A percentile compares a stretch with the other conserved stretches of the same genome.
phyloP scores from a whole-genome alignment of 805 yeast genomes.

The Cyberlindnera nakhonratchasimensis region DNA sequence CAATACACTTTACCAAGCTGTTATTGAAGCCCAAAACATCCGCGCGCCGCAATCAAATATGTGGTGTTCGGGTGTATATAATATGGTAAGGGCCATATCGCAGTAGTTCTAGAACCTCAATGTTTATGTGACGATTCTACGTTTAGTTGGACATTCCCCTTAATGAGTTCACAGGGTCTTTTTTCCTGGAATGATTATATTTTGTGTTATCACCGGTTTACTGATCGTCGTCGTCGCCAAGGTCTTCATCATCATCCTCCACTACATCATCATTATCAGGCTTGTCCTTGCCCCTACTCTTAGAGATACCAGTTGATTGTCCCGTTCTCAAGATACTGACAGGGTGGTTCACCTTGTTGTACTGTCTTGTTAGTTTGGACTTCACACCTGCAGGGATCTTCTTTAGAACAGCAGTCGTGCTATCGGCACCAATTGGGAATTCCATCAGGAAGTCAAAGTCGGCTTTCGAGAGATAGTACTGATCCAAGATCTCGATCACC shows the following conservation, averaged over 20 bases:
- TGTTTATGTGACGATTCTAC: no score
- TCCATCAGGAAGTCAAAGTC: conserved; percentile 92
- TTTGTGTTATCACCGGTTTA: background rate
- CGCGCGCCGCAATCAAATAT: no score
- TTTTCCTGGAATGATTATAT: background rate
- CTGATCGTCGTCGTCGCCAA: conserved; percentile 8
- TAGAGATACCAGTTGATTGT: conserved; percentile 8
- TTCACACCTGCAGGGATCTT: conserved; percentile 75
- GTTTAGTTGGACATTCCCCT: no score
- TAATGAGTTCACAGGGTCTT: no score
- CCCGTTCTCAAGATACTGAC: conserved; percentile 39
- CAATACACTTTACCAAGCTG: no score
- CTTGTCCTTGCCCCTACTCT: conserved; percentile 7
- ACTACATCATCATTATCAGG: conserved; percentile 26
- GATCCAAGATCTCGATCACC: conserved; percentile 73
- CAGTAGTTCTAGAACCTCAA: no score
- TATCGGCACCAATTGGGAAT: conserved; percentile 65
- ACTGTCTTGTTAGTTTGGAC: conserved; percentile 80
- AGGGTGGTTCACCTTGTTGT: conserved; percentile 77
- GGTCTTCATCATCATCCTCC: conserved; percentile 17
- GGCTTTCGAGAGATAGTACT: conserved; percentile 80
- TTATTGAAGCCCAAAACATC: no score
- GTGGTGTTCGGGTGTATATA: no score
- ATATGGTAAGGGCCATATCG: no score
- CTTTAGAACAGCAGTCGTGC: conserved; percentile 46